These are phyloP conservation scores for Imleria badia DNA, from an alignment of 768 basidiomycete species.

Conservation along the genomic window DNA sequence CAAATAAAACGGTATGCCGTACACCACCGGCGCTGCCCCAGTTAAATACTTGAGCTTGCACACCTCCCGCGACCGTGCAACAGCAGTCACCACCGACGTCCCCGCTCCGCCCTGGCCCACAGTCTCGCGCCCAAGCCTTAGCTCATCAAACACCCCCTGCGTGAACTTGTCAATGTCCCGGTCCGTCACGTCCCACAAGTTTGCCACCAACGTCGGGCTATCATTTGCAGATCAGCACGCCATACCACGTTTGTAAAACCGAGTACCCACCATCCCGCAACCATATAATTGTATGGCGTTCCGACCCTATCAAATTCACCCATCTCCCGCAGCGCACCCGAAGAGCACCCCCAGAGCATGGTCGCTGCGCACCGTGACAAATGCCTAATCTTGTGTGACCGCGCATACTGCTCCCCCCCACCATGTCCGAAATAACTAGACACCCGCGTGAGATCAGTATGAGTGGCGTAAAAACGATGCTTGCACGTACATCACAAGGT, in stretches of 20 bases:
- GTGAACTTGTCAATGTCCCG: conserved; percentile 95
- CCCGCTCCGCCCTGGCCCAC: conserved; percentile 14
- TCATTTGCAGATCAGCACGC: background rate
- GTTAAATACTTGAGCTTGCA: conserved; percentile 94
- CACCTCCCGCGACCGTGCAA: conserved; percentile 72
- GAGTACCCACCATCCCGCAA: conserved; percentile 88
- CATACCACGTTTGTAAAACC: background rate
- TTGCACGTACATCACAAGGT: conserved; percentile 83
- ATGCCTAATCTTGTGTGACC: conserved; percentile 81
- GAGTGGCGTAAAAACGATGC: background rate
- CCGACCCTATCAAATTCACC: conserved; percentile 93
- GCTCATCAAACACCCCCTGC: conserved; percentile 73
- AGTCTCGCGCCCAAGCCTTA: conserved; percentile 47
- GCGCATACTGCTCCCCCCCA: conserved; percentile 91
- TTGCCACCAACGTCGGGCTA: conserved; percentile 91
- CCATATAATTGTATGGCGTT: conserved; percentile 92
- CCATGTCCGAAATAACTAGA: conserved; percentile 95
- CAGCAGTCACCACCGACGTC: conserved; percentile 67
- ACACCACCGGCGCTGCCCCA: conserved; percentile 92
- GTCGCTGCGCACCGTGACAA: conserved; percentile 86
- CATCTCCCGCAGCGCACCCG: conserved; percentile 82
- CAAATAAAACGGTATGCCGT: conserved; percentile 93
- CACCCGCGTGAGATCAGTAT: background rate
- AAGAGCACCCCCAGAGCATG: conserved; percentile 99
- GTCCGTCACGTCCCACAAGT: conserved; percentile 98